Percentiles rank a stretch among this genome's conserved stretches.
Conservation (phyloP, 2,329 filamentous ascomycete species). For the Waltergamsia citrina region DNA sequence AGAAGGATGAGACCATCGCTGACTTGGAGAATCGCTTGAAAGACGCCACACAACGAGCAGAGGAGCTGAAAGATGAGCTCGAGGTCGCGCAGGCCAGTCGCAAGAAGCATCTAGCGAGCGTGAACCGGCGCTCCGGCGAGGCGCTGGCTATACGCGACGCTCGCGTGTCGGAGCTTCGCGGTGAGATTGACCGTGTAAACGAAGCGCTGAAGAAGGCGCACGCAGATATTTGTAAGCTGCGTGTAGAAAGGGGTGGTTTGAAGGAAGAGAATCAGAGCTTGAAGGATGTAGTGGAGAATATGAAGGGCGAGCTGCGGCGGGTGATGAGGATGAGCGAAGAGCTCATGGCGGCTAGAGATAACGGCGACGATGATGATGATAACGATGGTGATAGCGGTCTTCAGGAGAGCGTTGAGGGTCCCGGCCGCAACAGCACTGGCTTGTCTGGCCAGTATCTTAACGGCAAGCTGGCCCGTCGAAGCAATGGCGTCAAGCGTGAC, state of each 20-base stretch:
- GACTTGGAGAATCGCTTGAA: slow-evolving; percentile 36
- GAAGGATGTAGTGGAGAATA: slow-evolving; percentile 33
- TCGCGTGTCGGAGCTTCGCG: slow-evolving; percentile 35
- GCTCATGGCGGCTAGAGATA: slow-evolving; percentile 24
- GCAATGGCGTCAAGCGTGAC: slow-evolving; percentile 32
- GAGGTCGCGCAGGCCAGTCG: slow-evolving; percentile 22
- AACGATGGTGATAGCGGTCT: background rate
- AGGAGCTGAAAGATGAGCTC: slow-evolving; percentile 28
- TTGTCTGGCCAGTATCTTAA: no score
- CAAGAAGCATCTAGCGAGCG: slow-evolving; percentile 16
- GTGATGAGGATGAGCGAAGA: slow-evolving; percentile 36
- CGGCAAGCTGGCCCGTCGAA: slow-evolving; percentile 13
- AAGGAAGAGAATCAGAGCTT: slow-evolving; percentile 29
- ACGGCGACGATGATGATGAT: background rate
- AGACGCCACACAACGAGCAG: slow-evolving; percentile 26
- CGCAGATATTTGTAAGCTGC: slow-evolving; percentile 31
- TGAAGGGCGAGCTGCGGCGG: slow-evolving; percentile 41
- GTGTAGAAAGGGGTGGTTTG: slow-evolving; percentile 32
- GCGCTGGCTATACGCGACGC: slow-evolving; percentile 42
- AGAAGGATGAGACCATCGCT: slow-evolving; percentile 23
- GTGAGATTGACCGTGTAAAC: slow-evolving; percentile 38
- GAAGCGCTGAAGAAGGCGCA: slow-evolving; percentile 35
- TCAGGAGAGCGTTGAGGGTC: background rate
- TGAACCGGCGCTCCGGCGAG: slow-evolving; percentile 32
- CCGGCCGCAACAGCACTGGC: no score